A percentile compares a stretch with the other conserved stretches of the same genome.
These are phyloP conservation scores for Thielaviopsis musarum DNA, from an alignment of 2,329 filamentous ascomycete species.

Conservation along the genomic window DNA sequence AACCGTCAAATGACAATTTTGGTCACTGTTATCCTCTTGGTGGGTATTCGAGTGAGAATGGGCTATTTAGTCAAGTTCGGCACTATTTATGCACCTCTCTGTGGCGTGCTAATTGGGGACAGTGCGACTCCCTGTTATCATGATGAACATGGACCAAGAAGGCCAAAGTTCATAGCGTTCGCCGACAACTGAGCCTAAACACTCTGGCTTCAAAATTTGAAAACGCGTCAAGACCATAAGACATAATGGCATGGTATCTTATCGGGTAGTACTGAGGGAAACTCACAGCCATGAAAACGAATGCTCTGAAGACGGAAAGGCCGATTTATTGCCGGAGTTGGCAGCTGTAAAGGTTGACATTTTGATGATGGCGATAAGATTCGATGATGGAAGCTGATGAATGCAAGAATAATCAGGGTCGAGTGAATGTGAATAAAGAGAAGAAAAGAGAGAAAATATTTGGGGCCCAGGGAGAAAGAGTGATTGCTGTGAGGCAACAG, in stretches of 20 bases:
- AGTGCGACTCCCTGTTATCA: no score
- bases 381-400: background rate
- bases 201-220: no score
- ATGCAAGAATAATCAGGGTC: background rate
- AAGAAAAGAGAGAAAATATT: background rate
- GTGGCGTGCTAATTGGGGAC: no score
- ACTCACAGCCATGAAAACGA: conserved; percentile 14
- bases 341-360: conserved; percentile 7
- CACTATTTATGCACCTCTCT: background rate
- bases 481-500: background rate
- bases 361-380: background rate
- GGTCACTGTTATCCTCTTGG: no score
- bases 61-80: background rate
- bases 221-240: no score
- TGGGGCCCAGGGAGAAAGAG: background rate
- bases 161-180: no score
- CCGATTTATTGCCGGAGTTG: background rate
- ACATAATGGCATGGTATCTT: no score
- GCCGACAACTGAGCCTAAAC: no score
- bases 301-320: background rate
- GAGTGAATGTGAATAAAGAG: background rate
- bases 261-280: no score
- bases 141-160: no score
- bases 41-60: background rate
- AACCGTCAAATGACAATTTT: no score